Conservation (phyloP, 1,284 basidiomycete genomes). For the Ceratobasidium sp. region DNA sequence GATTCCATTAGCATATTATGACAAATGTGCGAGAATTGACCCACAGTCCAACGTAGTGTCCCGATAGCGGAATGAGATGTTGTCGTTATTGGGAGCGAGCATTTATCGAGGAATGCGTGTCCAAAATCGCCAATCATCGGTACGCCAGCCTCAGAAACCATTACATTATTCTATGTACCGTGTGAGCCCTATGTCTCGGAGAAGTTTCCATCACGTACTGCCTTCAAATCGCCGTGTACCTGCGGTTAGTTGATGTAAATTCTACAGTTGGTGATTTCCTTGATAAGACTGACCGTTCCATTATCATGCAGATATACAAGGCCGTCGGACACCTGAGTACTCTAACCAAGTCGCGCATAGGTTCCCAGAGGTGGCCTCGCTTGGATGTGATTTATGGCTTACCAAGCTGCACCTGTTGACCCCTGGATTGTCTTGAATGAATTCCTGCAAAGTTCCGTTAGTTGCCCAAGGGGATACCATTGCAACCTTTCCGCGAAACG, state of each 20-base stretch:
- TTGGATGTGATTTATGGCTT: no score
- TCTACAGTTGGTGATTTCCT: no score
- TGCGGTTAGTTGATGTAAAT: neutral
- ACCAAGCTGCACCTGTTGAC: neutral
- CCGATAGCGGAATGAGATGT: no score
- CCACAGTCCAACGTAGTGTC: no score
- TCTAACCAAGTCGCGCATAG: no score
- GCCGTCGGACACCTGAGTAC: conserved; percentile 1
- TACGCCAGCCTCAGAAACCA: neutral
- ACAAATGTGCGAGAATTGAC: no score
- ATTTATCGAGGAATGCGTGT: no score
- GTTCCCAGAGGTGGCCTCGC: no score
- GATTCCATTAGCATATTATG: no score
- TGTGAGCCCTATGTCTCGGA: no score
- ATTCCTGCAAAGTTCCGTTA: neutral
- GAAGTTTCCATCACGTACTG: neutral
- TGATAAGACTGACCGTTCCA: neutral
- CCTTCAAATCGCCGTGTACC: conserved; percentile 8
- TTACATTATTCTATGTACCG: neutral
- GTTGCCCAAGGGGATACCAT: neutral
- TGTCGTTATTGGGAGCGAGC: no score
- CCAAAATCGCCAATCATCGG: conserved; percentile 1
- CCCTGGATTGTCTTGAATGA: neutral
- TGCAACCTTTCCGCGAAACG: neutral
- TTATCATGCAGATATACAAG: neutral